A percentile compares a stretch with the other conserved stretches of the same genome.
phyloP scores from a whole-genome alignment of 2,329 filamentous ascomycete species.

The Penicillium sp. region DNA sequence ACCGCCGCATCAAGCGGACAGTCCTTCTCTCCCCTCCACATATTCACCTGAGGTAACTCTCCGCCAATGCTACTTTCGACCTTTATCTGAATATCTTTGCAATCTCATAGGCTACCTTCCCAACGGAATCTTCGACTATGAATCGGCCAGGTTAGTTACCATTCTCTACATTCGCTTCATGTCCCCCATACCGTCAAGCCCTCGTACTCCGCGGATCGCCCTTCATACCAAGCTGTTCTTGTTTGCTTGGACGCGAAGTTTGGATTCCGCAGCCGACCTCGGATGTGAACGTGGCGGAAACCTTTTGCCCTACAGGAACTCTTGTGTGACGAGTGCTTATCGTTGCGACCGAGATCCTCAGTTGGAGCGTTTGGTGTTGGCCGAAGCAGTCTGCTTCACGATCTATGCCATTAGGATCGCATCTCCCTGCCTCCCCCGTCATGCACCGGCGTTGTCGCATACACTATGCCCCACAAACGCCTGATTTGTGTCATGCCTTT shows the following conservation, averaged over 20 bases:
- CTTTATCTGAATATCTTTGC: conserved; percentile 16
- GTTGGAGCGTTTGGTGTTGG: conserved; percentile 13
- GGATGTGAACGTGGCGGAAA: neutral
- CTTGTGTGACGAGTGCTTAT: conserved; percentile 15
- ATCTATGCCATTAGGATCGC: conserved; percentile 18
- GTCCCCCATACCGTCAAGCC: conserved; percentile 4
- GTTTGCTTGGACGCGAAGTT: conserved; percentile 8
- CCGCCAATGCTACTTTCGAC: conserved; percentile 11
- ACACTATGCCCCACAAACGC: conserved; percentile 51
- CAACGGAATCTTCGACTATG: conserved; percentile 35
- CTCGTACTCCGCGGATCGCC: conserved; percentile 5
- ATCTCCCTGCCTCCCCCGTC: conserved; percentile 35
- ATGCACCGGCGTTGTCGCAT: conserved; percentile 38
- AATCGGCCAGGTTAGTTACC: conserved; percentile 51
- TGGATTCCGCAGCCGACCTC: neutral
- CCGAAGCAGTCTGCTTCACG: conserved; percentile 10
- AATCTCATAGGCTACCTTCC: conserved; percentile 5
- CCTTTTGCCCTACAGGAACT: conserved; percentile 23
- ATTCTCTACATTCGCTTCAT: conserved; percentile 24
- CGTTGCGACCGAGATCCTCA: conserved; percentile 28
- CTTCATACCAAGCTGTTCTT: conserved; percentile 1
- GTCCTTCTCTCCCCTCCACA: conserved; percentile 20
- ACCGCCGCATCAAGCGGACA: conserved; percentile 24
- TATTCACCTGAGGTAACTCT: conserved; percentile 9
- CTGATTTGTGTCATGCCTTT: conserved; percentile 49